These are phyloP conservation scores for Epipyxis sp. DNA, from an alignment of 108 stramenopile species.

Conservation along the genomic window DNA sequence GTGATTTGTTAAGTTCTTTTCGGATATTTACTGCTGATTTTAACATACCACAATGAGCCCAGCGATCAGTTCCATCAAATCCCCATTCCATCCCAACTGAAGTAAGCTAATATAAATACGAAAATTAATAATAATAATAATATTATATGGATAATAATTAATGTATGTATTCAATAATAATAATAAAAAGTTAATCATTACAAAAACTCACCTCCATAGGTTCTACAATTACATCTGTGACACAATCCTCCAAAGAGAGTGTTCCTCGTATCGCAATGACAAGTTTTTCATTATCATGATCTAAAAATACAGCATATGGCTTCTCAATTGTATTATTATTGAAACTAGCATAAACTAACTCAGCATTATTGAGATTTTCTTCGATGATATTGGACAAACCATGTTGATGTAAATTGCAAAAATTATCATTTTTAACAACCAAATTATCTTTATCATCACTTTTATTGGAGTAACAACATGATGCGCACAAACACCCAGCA, in stretches of 20 bases:
- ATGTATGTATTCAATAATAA: too few species aligned
- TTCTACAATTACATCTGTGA: conserved; percentile 83
- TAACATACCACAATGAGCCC: conserved; percentile 21
- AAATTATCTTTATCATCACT: too few species aligned
- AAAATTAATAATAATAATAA: too few species aligned
- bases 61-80: conserved; percentile 11
- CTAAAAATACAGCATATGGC: conserved; percentile 86
- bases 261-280: conserved; percentile 90
- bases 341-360: conserved; percentile 83
- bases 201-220: conserved; percentile 52
- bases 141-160: too few species aligned
- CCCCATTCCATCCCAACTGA: conserved; percentile 2
- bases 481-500: too few species aligned
- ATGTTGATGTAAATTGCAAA: not conserved
- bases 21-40: conserved; percentile 1
- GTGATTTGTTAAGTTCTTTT: not conserved
- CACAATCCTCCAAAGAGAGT: conserved; percentile 84
- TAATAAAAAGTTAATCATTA: too few species aligned
- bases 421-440: too few species aligned
- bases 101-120: not conserved
- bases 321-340: conserved; percentile 66
- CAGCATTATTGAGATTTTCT: not conserved
- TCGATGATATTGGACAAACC: not conserved
- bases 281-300: conserved; percentile 71
- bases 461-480: too few species aligned